Evolutionary conservation across 78 protist species (phyloP), one percentile per base, ranked within the genome.

Genomic region (Dictyostelium brefeldianum): DNA sequence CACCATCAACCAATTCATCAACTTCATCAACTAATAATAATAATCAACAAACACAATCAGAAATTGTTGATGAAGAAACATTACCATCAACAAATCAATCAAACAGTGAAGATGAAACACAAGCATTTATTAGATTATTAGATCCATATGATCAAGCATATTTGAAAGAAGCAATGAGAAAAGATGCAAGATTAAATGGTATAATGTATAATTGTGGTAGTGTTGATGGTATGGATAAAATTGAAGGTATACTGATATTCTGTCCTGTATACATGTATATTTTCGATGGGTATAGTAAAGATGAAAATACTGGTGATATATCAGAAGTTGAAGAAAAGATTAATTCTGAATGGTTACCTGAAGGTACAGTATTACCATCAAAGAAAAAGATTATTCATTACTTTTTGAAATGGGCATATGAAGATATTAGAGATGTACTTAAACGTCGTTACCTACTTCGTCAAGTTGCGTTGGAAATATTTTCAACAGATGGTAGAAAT

Each of bases 391-490:
- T 81, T 47, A 54, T 82, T 56, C 95, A 92, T 62, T 57, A 83
- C 70, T 78, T 50, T 80, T 43, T 78, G 59, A 92, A 92, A 47
- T 92, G 96, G 96, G 80, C 85, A 9, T 81, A 56, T 53, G 94
- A 87, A n/a, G 92, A 84, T 36, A 78, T 95, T 17, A 56, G 94
- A 47, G 97, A 95, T 43, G 82, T 96, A 2, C 83, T 78, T 15
- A 48, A 67, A 64, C 64, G 97, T 11, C 64, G 97, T 22, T 94
- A 93, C 43, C 80, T 89, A 14, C 41, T 96, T 69, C 92, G 94
- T 64, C 90, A 47, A 3, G 82, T 82, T 2, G 98, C 97, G 12
- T 53, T 96, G 7, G 98, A 98, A 62, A 15, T 98, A 25, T 96
- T 94, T 48, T 70, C 67, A 22, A 73, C 79, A n/a, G 97, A 96